Evolutionary conservation across 1,284 basidiomycete species (phyloP).

Genomic region (Golubevia pallescens): DNA sequence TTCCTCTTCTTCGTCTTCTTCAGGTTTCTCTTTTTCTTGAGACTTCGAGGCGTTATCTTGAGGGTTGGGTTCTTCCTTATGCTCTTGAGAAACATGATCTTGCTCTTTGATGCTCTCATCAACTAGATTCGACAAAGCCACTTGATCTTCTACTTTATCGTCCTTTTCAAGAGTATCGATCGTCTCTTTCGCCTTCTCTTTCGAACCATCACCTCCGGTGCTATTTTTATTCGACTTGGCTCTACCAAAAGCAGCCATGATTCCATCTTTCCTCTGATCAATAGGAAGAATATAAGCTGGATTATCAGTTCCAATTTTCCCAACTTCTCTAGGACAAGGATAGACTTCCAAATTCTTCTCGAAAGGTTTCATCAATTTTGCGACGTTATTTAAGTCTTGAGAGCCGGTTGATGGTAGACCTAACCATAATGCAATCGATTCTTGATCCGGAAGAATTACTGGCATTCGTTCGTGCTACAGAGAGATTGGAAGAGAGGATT

Average conservation of each 20-base stretch:
- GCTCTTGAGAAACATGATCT: not conserved
- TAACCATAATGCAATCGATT: conserved; percentile 45
- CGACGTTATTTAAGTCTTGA: conserved; percentile 21
- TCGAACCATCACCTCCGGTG: not conserved
- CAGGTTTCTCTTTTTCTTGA: too few relatives aligned
- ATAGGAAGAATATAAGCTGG: conserved; percentile 45
- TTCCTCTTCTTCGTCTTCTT: conserved; percentile 3
- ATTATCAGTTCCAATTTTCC: conserved; percentile 48
- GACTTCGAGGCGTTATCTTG: too few relatives aligned
- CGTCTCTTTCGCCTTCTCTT: not conserved
- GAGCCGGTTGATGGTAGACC: conserved; percentile 12
- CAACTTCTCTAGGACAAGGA: conserved; percentile 52
- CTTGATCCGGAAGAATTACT: conserved; percentile 41
- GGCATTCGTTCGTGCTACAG: conserved; percentile 55
- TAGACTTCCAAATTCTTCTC: conserved; percentile 42
- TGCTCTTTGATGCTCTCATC: conserved; percentile 1
- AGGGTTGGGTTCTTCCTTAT: not conserved
- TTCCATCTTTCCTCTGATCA: conserved; percentile 41
- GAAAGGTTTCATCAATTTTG: conserved; percentile 32
- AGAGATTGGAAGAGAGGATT: too few relatives aligned
- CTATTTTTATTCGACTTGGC: conserved; percentile 17
- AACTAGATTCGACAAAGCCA: not conserved
- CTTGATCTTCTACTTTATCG: conserved; percentile 2
- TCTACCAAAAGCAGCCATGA: conserved; percentile 41
- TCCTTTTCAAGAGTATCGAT: not conserved